phyloP scores from a whole-genome alignment of 768 basidiomycete genomes.

The Cyathus striatus region DNA sequence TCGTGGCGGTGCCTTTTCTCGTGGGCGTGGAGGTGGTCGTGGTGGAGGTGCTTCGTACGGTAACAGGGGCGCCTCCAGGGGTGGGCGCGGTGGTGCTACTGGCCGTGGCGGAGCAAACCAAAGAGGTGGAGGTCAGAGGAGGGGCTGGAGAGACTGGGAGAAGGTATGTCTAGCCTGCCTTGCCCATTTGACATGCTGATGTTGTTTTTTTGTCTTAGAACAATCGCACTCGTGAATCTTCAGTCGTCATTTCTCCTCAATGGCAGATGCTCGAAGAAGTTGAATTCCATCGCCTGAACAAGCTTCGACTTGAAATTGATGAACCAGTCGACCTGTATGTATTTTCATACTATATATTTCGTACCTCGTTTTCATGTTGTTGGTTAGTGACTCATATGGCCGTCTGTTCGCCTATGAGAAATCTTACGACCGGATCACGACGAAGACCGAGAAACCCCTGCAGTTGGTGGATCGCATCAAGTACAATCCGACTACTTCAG shows the following conservation, averaged over 20 bases:
- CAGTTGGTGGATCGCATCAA: conserved; percentile 92
- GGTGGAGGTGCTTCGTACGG: conserved; percentile 37
- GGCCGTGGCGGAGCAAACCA: conserved; percentile 36
- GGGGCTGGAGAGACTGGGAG: conserved; percentile 93
- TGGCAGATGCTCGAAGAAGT: conserved; percentile 98
- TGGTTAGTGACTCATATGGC: conserved; percentile 74
- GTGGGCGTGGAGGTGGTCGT: conserved; percentile 52
- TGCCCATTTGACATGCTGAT: not conserved
- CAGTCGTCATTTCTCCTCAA: conserved; percentile 85
- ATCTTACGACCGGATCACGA: conserved; percentile 90
- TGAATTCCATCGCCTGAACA: conserved; percentile 88
- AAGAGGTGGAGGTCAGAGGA: conserved; percentile 47
- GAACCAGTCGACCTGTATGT: conserved; percentile 86
- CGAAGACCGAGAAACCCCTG: conserved; percentile 86
- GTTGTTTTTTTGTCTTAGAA: conserved; percentile 37
- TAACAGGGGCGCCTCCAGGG: conserved; percentile 39
- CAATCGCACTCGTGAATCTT: conserved; percentile 84
- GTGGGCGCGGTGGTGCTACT: conserved; percentile 41
- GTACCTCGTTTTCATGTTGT: conserved; percentile 5
- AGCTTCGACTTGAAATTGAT: conserved; percentile 91
- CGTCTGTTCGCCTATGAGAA: conserved; percentile 92
- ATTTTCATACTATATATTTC: conserved; percentile 1
- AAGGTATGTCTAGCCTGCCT: conserved; percentile 48
- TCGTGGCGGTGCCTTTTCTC: conserved; percentile 59
- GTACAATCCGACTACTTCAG: conserved; percentile 96